Evolutionary conservation across 352 stramenopile genomes (phyloP).

Genomic region (Saprolegnia diclina): DNA sequence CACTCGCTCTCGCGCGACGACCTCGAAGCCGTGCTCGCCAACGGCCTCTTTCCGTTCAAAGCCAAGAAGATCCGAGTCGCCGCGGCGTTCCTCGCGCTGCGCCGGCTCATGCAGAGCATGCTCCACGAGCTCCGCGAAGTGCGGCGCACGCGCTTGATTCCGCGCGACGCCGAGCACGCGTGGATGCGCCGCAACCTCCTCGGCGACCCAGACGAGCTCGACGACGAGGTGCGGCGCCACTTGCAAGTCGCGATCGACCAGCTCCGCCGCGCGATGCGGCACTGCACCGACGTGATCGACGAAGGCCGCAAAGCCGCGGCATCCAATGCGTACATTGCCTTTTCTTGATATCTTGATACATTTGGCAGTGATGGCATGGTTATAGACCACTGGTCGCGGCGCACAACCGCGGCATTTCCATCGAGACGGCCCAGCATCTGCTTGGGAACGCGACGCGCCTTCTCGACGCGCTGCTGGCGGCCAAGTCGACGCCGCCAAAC

Average conservation of each 20-base stretch:
- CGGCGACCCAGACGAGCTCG: not conserved
- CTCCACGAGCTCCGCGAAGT: conserved; percentile 19
- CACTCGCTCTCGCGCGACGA: conserved; percentile 24
- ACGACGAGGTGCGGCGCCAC: conserved; percentile 7
- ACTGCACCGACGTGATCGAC: conserved; percentile 19
- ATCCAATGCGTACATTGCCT: not conserved
- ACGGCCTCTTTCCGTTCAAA: conserved; percentile 28
- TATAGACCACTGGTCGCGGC: conserved; percentile 9
- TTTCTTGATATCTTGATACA: not conserved
- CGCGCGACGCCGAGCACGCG: not conserved
- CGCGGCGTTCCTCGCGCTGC: conserved; percentile 13
- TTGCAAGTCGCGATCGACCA: conserved; percentile 16
- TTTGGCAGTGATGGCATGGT: not conserved
- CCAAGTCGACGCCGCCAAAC: not conserved
- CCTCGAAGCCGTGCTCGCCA: conserved; percentile 20
- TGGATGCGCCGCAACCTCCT: conserved; percentile 26
- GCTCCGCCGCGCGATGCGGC: conserved; percentile 6
- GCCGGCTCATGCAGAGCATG: conserved; percentile 19
- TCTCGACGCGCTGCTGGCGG: not conserved
- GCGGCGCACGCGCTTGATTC: not conserved
- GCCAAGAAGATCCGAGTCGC: conserved; percentile 25
- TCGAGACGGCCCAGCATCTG: conserved; percentile 23
- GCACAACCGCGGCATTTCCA: conserved; percentile 14
- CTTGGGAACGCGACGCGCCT: conserved; percentile 4
- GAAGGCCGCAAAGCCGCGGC: conserved; percentile 7